Conservation (phyloP, 2,329 filamentous ascomycete species). For the Beauveria brongniartii region DNA sequence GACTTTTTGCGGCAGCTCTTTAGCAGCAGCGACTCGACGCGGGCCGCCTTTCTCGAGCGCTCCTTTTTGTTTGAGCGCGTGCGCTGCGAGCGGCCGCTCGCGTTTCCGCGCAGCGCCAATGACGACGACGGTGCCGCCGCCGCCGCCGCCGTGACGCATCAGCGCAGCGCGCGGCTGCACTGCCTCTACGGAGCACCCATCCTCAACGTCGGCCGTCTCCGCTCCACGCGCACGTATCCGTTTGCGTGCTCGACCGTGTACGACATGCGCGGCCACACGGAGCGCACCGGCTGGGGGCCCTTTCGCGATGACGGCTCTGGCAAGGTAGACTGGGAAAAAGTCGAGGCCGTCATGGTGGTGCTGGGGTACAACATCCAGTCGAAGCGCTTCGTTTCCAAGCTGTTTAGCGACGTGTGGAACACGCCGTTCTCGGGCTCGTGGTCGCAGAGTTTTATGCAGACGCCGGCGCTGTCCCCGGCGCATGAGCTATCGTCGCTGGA, state of each 20-base stretch:
- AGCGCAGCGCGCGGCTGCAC: conserved; percentile 64
- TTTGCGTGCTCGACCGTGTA: conserved; percentile 65
- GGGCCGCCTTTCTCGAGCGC: conserved; percentile 52
- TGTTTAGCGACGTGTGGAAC: conserved; percentile 46
- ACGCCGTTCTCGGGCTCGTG: conserved; percentile 49
- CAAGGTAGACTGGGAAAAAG: conserved; percentile 69
- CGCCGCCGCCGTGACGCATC: conserved; percentile 31
- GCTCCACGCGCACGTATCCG: conserved; percentile 39
- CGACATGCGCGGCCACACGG: conserved; percentile 61
- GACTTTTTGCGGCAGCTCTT: conserved; percentile 37
- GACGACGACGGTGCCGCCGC: conserved; percentile 13
- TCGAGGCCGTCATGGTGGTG: conserved; percentile 66
- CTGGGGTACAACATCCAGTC: conserved; percentile 53
- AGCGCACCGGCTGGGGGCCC: conserved; percentile 59
- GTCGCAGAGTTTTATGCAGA: conserved; percentile 37
- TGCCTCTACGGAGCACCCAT: conserved; percentile 59
- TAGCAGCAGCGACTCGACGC: conserved; percentile 35
- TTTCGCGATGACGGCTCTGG: conserved; percentile 56
- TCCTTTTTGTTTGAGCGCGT: conserved; percentile 57
- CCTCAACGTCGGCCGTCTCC: conserved; percentile 27
- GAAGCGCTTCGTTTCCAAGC: conserved; percentile 36
- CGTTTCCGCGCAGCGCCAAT: conserved; percentile 23
- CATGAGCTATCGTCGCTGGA: conserved; percentile 37
- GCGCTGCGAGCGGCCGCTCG: conserved; percentile 27
- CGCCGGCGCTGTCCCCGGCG: conserved; percentile 18